Conservation (phyloP, 768 basidiomycete genomes). For the Gautieria morchelliformis region DNA sequence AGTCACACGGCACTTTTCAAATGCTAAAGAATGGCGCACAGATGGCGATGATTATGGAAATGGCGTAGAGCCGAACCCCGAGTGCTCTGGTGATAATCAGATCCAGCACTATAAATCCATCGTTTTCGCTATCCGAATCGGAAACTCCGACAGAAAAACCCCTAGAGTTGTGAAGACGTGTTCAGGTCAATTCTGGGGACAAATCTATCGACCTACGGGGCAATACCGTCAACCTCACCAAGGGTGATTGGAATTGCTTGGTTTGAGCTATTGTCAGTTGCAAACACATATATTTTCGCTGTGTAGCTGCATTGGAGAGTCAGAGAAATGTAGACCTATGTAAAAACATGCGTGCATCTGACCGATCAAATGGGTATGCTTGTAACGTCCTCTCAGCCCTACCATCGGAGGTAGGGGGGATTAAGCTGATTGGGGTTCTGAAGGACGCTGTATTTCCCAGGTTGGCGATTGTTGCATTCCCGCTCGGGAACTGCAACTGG, state of each 20-base stretch:
- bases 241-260: not conserved
- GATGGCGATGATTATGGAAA: not conserved
- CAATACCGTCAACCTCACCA: not conserved
- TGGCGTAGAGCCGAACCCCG: not conserved
- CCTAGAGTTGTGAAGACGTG: not conserved
- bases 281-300: not conserved
- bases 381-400: no score
- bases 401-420: no score
- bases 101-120: not conserved
- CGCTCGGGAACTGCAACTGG: no score
- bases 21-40: not conserved
- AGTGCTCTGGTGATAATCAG: not conserved
- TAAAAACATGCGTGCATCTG: no score
- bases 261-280: not conserved
- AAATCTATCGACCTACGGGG: not conserved
- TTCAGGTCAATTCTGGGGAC: not conserved
- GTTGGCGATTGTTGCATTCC: no score
- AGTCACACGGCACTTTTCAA: no score
- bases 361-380: no score
- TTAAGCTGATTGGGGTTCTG: no score
- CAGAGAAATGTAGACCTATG: no score
- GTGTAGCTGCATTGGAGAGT: not conserved
- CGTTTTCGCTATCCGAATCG: not conserved
- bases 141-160: not conserved
- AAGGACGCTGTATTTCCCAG: no score